These are phyloP conservation scores for Starmerella powellii DNA, from an alignment of 805 yeast species.

Conservation along the genomic window DNA sequence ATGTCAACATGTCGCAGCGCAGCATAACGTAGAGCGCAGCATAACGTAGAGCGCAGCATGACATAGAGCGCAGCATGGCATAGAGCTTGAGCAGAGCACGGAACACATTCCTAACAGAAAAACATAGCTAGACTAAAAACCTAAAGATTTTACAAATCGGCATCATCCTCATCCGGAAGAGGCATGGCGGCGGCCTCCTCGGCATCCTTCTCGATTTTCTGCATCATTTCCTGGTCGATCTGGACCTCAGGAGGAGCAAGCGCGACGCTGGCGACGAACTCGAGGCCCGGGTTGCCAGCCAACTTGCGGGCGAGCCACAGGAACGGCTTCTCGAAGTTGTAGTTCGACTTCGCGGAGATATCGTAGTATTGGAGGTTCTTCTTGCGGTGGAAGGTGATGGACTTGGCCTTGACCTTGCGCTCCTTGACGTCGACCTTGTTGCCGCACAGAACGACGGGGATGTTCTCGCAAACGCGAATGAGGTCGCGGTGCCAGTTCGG, in stretches of 20 bases:
- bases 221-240: constrained; percentile 93
- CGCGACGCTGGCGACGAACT: constrained; percentile 98
- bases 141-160: constrained; percentile 71
- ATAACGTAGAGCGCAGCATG: too few species aligned
- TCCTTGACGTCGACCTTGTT: constrained; percentile 99
- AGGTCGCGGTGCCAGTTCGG: constrained; percentile 99
- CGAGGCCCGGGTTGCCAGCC: constrained; percentile 95
- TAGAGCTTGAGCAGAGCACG: too few species aligned
- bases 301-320: constrained; percentile 99
- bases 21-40: too few species aligned
- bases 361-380: constrained; percentile 99
- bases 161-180: constrained; percentile 99
- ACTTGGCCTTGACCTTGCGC: constrained; percentile 99
- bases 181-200: constrained; percentile 99
- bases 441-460: constrained; percentile 97
- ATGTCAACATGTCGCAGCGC: too few species aligned
- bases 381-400: constrained; percentile 99
- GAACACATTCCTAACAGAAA: too few species aligned
- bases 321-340: constrained; percentile 99
- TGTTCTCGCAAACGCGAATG: constrained; percentile 99
- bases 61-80: too few species aligned
- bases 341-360: constrained; percentile 98
- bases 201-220: constrained; percentile 98
- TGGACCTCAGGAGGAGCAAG: constrained; percentile 99
- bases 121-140: too few species aligned